Evolutionary conservation across 2,329 filamentous ascomycete genomes (phyloP).

Genomic region (Fusarium citri): DNA sequence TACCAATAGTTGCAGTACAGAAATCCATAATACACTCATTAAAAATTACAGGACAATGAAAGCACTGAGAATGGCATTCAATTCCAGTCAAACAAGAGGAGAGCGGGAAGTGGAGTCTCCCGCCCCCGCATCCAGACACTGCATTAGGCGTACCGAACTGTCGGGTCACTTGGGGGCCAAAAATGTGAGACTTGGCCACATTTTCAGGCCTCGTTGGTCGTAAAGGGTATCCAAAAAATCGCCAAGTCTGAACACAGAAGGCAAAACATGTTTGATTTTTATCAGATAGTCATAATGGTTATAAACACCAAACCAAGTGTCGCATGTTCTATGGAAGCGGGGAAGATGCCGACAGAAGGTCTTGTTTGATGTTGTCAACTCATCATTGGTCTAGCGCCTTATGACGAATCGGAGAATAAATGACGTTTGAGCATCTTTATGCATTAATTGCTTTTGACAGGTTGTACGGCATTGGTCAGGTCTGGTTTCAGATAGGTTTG

Average conservation of each 20-base stretch:
- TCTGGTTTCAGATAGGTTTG: neutral
- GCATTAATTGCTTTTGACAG: neutral
- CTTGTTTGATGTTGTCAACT: constrained; percentile 3
- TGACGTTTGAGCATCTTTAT: constrained; percentile 4
- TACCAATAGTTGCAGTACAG: neutral
- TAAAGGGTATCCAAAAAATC: constrained; percentile 20
- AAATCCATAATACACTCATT: neutral
- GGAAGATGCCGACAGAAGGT: neutral
- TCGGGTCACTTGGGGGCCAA: constrained; percentile 20
- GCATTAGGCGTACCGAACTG: constrained; percentile 27
- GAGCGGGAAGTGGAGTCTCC: constrained; percentile 25
- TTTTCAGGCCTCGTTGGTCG: constrained; percentile 11
- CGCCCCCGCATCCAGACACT: constrained; percentile 11
- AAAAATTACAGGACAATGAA: neutral
- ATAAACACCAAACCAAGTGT: neutral
- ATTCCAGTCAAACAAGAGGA: neutral
- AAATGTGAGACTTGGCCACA: constrained; percentile 21
- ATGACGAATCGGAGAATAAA: constrained; percentile 12
- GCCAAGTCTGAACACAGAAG: neutral
- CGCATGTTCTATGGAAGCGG: neutral
- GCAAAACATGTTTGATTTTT: constrained; percentile 32
- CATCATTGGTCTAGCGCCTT: neutral
- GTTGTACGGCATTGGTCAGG: neutral
- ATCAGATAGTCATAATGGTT: neutral
- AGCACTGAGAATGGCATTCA: neutral